Evolutionary conservation across 2,329 filamentous ascomycete species (phyloP), one percentile per base, ranked within the genome.

Genomic region (Ophiobolus disseminans): DNA sequence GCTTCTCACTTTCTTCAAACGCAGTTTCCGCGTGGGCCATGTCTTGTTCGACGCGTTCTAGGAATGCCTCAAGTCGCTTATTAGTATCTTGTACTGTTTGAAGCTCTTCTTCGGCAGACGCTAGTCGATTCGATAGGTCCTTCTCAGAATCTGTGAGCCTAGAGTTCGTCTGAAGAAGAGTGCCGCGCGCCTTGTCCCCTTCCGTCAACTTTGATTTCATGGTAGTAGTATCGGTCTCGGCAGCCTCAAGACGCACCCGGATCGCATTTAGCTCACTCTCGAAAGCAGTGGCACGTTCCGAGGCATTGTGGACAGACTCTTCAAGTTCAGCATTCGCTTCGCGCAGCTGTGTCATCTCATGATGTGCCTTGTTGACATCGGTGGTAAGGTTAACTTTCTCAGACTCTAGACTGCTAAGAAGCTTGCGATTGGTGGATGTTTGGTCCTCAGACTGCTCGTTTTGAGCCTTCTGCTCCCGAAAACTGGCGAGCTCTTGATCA

Each of bases 71-170:
- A 2, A 74, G 55, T 1, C 56, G 57, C 30, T 62, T 40, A 40
- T 74, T 74, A 5, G 67, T 65, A 4, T 62, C 48, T 23, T 57
- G 58, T 1, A 72, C 62, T 11, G 46, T 59, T 5, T 53, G 34
- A 13, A 74, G 50, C 19, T 74, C 68, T 14, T 67, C 53, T 44
- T 73, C 71, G 3, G 70, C 68, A 19, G 58, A 53, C 2, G 59
- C 49, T 21, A 74, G 58, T 21, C 66, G 64, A 8, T 43, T 35
- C 4, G 56, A 22, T 6, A 74, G 48, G 28, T 62, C 58, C n/a
- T 61, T 62, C 41, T 73, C 69, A 7, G 65, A 68, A 23, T 58
- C 40, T 17, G 67, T 62, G 11, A 68, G 56, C 31, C 63, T 57
- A 4, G 49, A 40, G 10, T 69, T 70, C 4, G 63, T 57, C 11